phyloP scores from a whole-genome alignment of 2,329 filamentous ascomycete species.

The Talaromyces funiculosus region DNA sequence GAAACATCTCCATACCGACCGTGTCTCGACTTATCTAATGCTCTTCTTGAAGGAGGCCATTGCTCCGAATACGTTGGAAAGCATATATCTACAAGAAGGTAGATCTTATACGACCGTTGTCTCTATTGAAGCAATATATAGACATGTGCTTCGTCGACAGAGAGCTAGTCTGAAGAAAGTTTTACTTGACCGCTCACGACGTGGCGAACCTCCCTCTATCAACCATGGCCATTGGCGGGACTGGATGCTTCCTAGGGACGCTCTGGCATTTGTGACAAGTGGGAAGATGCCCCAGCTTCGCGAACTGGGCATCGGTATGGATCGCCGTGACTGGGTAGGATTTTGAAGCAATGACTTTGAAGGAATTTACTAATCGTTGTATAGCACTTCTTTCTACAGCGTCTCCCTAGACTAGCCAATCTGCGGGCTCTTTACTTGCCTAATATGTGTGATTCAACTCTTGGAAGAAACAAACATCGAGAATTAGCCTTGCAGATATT shows the following conservation, averaged over 20 bases:
- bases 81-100: constrained; percentile 69
- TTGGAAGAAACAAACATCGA: constrained; percentile 49
- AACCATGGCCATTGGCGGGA: constrained; percentile 52
- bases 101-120: constrained; percentile 53
- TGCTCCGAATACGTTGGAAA: constrained; percentile 72
- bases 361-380: constrained; percentile 4
- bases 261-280: constrained; percentile 68
- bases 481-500: constrained; percentile 72
- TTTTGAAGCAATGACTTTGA: neutral
- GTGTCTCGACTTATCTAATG: constrained; percentile 62
- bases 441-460: constrained; percentile 58
- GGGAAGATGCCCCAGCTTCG: constrained; percentile 66
- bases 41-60: constrained; percentile 71
- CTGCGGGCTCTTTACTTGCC: constrained; percentile 67
- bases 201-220: constrained; percentile 39
- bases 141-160: constrained; percentile 64
- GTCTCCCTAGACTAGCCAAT: constrained; percentile 64
- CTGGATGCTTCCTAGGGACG: constrained; percentile 66
- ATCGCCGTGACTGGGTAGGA: constrained; percentile 70
- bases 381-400: constrained; percentile 72
- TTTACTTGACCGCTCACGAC: constrained; percentile 65
- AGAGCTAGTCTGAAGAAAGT: constrained; percentile 65
- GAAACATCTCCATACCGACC: constrained; percentile 70
- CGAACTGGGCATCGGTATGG: constrained; percentile 66
- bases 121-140: constrained; percentile 65